phyloP scores from a whole-genome alignment of 2,329 filamentous ascomycete genomes.

The Aureobasidium sp. region DNA sequence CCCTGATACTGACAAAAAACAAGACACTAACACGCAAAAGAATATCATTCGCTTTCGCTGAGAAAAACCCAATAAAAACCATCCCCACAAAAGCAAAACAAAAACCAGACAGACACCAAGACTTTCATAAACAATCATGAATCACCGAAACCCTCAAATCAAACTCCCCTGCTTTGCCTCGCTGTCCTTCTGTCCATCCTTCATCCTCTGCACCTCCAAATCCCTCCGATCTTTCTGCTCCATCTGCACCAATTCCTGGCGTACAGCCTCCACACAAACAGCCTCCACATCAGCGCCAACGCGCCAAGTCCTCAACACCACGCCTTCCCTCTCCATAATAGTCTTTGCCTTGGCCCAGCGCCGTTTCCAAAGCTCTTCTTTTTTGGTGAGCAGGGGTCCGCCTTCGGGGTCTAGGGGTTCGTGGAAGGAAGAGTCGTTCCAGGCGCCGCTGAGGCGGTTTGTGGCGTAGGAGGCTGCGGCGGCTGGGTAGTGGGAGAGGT shows the following conservation, averaged over 20 bases:
- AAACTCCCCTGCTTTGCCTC: not conserved
- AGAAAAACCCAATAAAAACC: too few relatives aligned
- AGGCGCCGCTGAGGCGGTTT: slow-evolving; percentile 30
- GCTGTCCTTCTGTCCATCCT: not conserved
- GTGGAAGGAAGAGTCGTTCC: slow-evolving; percentile 16
- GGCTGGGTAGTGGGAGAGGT: slow-evolving; percentile 31
- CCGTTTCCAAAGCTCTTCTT: slow-evolving; percentile 65
- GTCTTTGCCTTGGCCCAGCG: slow-evolving; percentile 59
- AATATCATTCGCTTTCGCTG: too few relatives aligned
- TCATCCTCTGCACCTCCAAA: slow-evolving; percentile 5
- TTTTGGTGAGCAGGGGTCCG: slow-evolving; percentile 49
- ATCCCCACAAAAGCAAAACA: too few relatives aligned
- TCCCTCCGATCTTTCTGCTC: slow-evolving; percentile 19
- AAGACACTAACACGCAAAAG: too few relatives aligned
- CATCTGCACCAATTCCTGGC: slow-evolving; percentile 44
- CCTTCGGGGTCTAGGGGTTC: slow-evolving; percentile 20
- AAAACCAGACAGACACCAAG: too few relatives aligned
- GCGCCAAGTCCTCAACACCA: slow-evolving; percentile 66
- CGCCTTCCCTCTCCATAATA: slow-evolving; percentile 56
- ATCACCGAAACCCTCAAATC: not conserved
- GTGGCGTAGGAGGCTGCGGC: slow-evolving; percentile 33
- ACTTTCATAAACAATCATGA: too few relatives aligned
- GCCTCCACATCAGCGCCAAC: slow-evolving; percentile 62
- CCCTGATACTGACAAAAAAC: too few relatives aligned
- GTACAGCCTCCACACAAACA: slow-evolving; percentile 60